phyloP scores from a whole-genome alignment of 2,329 filamentous ascomycete species.

The Helotiales sp. region DNA sequence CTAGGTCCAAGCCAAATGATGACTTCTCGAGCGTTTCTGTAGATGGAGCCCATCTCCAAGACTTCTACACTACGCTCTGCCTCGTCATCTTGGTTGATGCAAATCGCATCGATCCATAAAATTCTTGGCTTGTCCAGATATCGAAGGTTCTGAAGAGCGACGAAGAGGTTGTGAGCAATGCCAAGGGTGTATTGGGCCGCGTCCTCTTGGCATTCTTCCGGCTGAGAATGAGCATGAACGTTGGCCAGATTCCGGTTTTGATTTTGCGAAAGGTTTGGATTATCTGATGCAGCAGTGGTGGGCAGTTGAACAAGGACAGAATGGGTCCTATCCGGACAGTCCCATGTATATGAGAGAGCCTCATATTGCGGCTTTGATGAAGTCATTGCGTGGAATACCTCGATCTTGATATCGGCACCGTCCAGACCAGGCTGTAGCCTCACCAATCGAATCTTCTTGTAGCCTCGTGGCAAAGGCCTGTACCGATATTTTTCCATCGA shows the following conservation, averaged over 20 bases:
- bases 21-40: constrained; percentile 19
- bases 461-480: background rate
- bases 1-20: constrained; percentile 29
- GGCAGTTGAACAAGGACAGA: background rate
- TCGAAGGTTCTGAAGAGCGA: constrained; percentile 35
- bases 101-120: constrained; percentile 30
- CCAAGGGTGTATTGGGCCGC: background rate
- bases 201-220: background rate
- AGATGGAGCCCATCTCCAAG: constrained; percentile 28
- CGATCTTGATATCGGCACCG: background rate
- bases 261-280: too few relatives aligned
- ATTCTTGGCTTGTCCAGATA: constrained; percentile 38
- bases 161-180: constrained; percentile 12
- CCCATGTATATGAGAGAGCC: constrained; percentile 19
- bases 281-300: too few relatives aligned
- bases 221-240: background rate
- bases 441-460: constrained; percentile 8
- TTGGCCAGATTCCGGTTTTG: background rate
- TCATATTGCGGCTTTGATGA: constrained; percentile 9
- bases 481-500: background rate
- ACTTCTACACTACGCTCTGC: constrained; percentile 24
- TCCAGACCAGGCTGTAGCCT: constrained; percentile 9
- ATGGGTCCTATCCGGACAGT: background rate
- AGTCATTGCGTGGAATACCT: constrained; percentile 4
- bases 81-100: constrained; percentile 29